These are phyloP conservation scores for Spizellomyces punctatus DNA, from an alignment of 192 early-diverging fungal genomes.

Conservation along the genomic window DNA sequence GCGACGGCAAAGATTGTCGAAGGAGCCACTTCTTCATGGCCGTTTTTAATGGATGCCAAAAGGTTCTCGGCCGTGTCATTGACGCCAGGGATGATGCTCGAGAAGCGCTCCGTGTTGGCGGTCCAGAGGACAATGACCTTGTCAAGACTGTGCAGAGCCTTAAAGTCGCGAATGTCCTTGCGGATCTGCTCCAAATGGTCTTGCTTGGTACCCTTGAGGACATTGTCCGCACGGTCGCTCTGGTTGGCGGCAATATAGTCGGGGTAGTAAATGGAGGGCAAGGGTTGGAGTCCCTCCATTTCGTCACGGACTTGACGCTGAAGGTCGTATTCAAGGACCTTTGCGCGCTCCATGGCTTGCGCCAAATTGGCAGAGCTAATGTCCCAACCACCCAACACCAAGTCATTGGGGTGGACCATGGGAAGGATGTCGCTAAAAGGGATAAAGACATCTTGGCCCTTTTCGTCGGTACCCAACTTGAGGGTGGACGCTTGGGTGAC, in stretches of 20 bases:
- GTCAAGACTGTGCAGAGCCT: conserved; percentile 83
- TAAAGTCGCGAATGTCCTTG: conserved; percentile 93
- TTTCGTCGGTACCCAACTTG: conserved; percentile 82
- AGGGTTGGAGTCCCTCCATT: conserved; percentile 78
- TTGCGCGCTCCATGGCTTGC: conserved; percentile 91
- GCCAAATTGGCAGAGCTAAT: conserved; percentile 86
- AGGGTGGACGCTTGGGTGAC: conserved; percentile 95
- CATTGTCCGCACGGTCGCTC: conserved; percentile 93
- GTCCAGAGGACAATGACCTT: conserved; percentile 98
- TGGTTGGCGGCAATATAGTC: conserved; percentile 99
- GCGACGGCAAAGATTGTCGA: conserved; percentile 97
- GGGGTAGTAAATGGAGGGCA: conserved; percentile 98
- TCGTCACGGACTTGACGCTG: conserved; percentile 89
- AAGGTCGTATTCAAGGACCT: conserved; percentile 94
- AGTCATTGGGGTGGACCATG: conserved; percentile 95
- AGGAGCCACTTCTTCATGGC: conserved; percentile 91
- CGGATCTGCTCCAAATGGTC: conserved; percentile 92
- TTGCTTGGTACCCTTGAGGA: conserved; percentile 82
- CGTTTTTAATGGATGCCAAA: conserved; percentile 73
- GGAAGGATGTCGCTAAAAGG: conserved; percentile 93
- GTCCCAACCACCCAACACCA: conserved; percentile 99
- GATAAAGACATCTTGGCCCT: conserved; percentile 87
- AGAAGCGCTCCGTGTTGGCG: conserved; percentile 97
- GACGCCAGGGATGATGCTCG: conserved; percentile 83
- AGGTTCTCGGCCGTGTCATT: conserved; percentile 97